These are phyloP conservation scores for Rhizopogon parksii DNA, from an alignment of 1,284 basidiomycete genomes.

Conservation along the genomic window DNA sequence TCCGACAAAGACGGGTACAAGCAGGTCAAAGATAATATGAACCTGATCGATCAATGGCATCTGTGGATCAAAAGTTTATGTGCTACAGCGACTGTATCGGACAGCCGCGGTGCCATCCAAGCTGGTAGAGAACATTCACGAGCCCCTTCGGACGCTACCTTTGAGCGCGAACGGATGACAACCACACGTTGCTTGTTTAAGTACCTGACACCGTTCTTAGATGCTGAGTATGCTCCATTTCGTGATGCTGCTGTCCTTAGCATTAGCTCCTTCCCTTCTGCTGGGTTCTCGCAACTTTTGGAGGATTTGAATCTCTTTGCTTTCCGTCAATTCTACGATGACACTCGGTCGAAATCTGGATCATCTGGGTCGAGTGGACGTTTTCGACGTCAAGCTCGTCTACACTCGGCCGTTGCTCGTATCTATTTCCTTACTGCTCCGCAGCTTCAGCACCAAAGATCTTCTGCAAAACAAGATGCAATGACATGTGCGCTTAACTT, in stretches of 20 bases:
- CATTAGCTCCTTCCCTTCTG: constrained; percentile 78
- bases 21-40: constrained; percentile 55
- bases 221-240: constrained; percentile 79
- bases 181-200: constrained; percentile 81
- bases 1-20: constrained; percentile 46
- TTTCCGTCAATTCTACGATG: constrained; percentile 78
- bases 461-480: constrained; percentile 64
- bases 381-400: constrained; percentile 68
- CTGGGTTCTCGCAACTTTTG: constrained; percentile 73
- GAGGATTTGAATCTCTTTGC: constrained; percentile 80
- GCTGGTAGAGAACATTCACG: constrained; percentile 63
- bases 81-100: constrained; percentile 67
- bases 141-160: constrained; percentile 64
- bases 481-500: constrained; percentile 81
- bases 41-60: constrained; percentile 81
- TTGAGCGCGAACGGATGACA: constrained; percentile 69
- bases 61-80: constrained; percentile 81
- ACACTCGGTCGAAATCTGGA: constrained; percentile 59
- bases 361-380: constrained; percentile 50
- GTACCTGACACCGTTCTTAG: constrained; percentile 81
- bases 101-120: constrained; percentile 50
- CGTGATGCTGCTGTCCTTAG: constrained; percentile 83
- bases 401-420: constrained; percentile 85
- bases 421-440: constrained; percentile 85
- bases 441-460: constrained; percentile 66